Evolutionary conservation across 1,284 basidiomycete genomes (phyloP).

Genomic region (Marasmius oreades): DNA sequence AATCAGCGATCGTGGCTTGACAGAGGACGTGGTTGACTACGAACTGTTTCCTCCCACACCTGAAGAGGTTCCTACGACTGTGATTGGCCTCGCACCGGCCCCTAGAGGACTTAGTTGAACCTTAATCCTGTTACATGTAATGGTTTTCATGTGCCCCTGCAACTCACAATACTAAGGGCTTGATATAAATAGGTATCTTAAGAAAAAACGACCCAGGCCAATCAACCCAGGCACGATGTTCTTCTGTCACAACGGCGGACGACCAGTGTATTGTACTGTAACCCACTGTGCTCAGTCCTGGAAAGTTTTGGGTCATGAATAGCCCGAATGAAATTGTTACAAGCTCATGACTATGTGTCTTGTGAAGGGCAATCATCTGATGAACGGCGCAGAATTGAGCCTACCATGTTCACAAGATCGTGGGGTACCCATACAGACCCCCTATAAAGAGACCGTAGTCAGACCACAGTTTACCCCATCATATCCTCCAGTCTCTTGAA

Average conservation of each 20-base stretch:
- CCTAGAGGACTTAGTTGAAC: not conserved
- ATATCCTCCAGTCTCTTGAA: conserved; percentile 3
- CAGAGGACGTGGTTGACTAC: conserved; percentile 18
- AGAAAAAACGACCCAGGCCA: no score
- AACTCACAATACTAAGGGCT: no score
- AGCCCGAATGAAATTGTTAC: not conserved
- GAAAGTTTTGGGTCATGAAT: not conserved
- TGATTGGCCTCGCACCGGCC: not conserved
- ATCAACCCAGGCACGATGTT: no score
- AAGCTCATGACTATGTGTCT: not conserved
- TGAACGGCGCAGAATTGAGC: conserved; percentile 2
- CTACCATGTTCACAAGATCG: not conserved
- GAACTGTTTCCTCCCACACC: conserved; percentile 23
- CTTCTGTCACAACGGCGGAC: no score
- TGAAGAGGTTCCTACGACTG: conserved; percentile 3
- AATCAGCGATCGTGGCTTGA: conserved; percentile 10
- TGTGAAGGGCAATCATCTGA: conserved; percentile 6
- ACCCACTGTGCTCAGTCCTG: not conserved
- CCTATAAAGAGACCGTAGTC: not conserved
- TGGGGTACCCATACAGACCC: not conserved
- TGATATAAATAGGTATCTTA: no score
- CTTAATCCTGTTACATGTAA: not conserved
- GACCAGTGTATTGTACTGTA: not conserved
- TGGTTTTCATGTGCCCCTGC: no score
- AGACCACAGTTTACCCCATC: not conserved